Evolutionary conservation across 306 rosid species (phyloP).

Genomic region (Prosopis cineraria): DNA sequence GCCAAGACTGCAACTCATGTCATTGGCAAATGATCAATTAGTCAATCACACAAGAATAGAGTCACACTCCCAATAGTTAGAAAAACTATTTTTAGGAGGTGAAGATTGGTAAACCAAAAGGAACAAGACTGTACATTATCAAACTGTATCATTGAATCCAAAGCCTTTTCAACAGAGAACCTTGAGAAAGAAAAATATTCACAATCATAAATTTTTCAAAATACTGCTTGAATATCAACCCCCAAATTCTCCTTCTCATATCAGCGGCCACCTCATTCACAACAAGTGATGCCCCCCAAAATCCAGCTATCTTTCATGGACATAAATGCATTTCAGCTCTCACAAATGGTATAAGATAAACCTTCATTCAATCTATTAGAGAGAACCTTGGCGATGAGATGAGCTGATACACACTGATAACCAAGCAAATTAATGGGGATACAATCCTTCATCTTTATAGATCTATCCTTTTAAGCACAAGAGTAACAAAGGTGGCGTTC

Average conservation of each 20-base stretch:
- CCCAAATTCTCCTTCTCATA: not conserved
- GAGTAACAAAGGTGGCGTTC: not conserved
- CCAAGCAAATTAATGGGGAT: not conserved
- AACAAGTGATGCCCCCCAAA: not conserved
- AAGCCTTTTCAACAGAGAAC: not conserved
- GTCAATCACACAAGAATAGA: conserved; percentile 1
- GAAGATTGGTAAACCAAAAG: not conserved
- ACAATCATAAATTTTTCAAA: not conserved
- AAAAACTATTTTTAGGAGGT: not conserved
- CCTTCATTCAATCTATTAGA: conserved; percentile 1
- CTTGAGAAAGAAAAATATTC: not conserved
- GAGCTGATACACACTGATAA: not conserved
- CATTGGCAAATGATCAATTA: conserved; percentile 1
- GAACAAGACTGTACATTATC: not conserved
- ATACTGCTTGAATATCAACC: not conserved
- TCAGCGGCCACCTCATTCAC: conserved; percentile 14
- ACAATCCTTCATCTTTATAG: not conserved
- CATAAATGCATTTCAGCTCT: not conserved
- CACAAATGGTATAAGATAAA: not conserved
- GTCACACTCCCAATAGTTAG: conserved; percentile 13
- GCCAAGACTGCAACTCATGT: not conserved
- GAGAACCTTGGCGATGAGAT: not conserved
- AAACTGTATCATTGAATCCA: not conserved
- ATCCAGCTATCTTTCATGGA: not conserved
- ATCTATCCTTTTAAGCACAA: not conserved